These are phyloP conservation scores for Pelargonium australe DNA, from an alignment of 441 rosid genomes.

Conservation along the genomic window DNA sequence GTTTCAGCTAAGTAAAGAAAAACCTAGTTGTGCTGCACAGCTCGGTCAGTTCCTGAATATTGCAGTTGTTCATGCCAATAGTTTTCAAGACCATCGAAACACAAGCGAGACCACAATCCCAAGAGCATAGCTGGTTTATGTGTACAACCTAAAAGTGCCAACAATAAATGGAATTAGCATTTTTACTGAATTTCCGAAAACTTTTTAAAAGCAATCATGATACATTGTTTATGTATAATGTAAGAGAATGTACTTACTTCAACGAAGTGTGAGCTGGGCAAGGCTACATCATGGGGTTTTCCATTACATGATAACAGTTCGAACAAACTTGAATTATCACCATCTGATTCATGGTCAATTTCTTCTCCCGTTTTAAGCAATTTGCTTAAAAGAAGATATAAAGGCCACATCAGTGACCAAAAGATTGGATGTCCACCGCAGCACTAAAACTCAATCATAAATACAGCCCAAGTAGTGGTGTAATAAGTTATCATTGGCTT, in stretches of 20 bases:
- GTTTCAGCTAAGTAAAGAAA: background rate
- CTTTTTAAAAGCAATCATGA: constrained; percentile 9
- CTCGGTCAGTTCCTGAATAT: constrained; percentile 51
- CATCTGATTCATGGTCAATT: constrained; percentile 27
- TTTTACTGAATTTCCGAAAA: background rate
- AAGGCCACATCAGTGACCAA: constrained; percentile 64
- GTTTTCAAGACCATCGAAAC: constrained; percentile 73
- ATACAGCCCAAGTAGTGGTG: constrained; percentile 9
- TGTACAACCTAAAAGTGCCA: constrained; percentile 60
- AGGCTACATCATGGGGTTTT: constrained; percentile 23
- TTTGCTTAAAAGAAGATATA: constrained; percentile 60
- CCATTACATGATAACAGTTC: constrained; percentile 30
- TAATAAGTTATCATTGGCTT: constrained; percentile 14
- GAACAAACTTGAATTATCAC: constrained; percentile 23
- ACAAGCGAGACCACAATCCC: constrained; percentile 98
- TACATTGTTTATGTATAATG: background rate
- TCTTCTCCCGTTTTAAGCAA: constrained; percentile 57
- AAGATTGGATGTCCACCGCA: background rate
- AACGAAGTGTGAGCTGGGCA: constrained; percentile 38
- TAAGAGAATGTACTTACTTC: constrained; percentile 37
- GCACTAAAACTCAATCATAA: constrained; percentile 19
- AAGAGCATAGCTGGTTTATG: constrained; percentile 65
- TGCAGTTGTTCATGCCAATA: constrained; percentile 51
- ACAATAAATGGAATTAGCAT: background rate
- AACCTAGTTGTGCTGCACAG: constrained; percentile 74